Conservation (phyloP, 1,284 basidiomycete genomes). For the Ceratobasidium sp. region DNA sequence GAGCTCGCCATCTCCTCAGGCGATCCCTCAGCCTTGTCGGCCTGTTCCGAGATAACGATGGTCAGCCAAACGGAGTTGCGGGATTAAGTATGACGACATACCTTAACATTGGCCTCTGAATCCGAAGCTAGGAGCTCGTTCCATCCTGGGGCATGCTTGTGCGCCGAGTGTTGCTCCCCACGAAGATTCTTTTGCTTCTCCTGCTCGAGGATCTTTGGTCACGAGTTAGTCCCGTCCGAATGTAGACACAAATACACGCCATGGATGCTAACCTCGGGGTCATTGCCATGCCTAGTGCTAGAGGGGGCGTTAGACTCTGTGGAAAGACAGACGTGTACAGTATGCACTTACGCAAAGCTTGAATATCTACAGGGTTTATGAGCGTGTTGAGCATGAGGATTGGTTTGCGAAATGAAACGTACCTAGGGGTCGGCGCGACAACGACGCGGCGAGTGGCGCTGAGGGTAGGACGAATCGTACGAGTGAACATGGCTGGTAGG, state of each 20-base stretch:
- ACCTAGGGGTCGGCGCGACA: slow-evolving; percentile 8
- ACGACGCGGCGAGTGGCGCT: background rate
- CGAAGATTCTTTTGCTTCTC: slow-evolving; percentile 64
- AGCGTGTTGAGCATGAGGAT: background rate
- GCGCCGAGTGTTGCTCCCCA: slow-evolving; percentile 58
- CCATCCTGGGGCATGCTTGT: slow-evolving; percentile 71
- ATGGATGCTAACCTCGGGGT: slow-evolving; percentile 57
- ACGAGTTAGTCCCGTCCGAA: background rate
- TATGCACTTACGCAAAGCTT: background rate
- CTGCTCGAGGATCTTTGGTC: slow-evolving; percentile 56
- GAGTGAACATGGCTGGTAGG: background rate
- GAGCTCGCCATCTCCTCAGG: slow-evolving; percentile 49
- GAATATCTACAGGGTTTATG: background rate
- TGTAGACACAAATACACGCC: background rate
- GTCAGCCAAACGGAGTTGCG: slow-evolving; percentile 6
- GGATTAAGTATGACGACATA: slow-evolving; percentile 44
- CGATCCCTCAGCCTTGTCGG: slow-evolving; percentile 48
- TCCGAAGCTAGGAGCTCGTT: slow-evolving; percentile 70
- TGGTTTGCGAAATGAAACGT: background rate
- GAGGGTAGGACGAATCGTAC: slow-evolving; percentile 27
- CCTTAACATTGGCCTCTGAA: slow-evolving; percentile 76
- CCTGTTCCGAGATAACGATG: slow-evolving; percentile 44
- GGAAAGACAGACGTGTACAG: background rate
- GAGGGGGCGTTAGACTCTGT: too few relatives aligned
- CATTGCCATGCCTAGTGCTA: slow-evolving; percentile 65